These are phyloP conservation scores for Lagenidium giganteum DNA, from an alignment of 352 stramenopile genomes.

Conservation along the genomic window DNA sequence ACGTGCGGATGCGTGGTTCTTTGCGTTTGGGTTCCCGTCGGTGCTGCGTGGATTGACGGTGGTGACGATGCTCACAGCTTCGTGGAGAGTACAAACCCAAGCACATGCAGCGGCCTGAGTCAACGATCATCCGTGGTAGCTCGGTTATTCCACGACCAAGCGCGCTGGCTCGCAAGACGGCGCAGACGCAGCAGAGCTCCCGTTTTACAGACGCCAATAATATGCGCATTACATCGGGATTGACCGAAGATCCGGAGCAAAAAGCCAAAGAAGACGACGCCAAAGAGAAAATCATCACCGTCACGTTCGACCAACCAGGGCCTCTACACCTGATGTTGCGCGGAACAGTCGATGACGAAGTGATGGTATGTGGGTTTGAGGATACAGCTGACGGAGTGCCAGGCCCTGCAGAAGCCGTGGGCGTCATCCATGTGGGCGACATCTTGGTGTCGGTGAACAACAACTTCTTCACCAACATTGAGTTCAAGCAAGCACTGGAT, in stretches of 20 bases:
- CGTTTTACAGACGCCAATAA: constrained; percentile 76
- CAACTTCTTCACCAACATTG: constrained; percentile 85
- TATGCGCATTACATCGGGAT: constrained; percentile 71
- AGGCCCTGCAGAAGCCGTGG: constrained; percentile 56
- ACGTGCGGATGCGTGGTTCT: constrained; percentile 5
- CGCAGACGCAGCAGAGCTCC: constrained; percentile 45
- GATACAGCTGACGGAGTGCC: constrained; percentile 25
- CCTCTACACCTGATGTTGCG: constrained; percentile 67
- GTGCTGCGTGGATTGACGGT: not conserved
- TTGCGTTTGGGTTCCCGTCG: not conserved
- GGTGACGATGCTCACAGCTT: constrained; percentile 24
- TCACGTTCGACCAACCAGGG: constrained; percentile 80
- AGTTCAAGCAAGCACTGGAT: constrained; percentile 75
- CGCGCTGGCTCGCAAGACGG: constrained; percentile 60
- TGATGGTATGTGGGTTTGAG: constrained; percentile 86
- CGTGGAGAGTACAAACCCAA: constrained; percentile 87
- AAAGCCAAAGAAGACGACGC: constrained; percentile 67
- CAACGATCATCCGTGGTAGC: constrained; percentile 82
- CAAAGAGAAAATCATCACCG: constrained; percentile 86
- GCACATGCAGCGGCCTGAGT: constrained; percentile 83
- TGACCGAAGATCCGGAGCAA: constrained; percentile 38
- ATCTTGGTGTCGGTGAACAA: constrained; percentile 85
- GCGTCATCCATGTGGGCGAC: constrained; percentile 76
- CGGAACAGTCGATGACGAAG: constrained; percentile 83
- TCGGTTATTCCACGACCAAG: constrained; percentile 75